Evolutionary conservation across 306 rosid species (phyloP).

Genomic region (Quercus wislizeni): DNA sequence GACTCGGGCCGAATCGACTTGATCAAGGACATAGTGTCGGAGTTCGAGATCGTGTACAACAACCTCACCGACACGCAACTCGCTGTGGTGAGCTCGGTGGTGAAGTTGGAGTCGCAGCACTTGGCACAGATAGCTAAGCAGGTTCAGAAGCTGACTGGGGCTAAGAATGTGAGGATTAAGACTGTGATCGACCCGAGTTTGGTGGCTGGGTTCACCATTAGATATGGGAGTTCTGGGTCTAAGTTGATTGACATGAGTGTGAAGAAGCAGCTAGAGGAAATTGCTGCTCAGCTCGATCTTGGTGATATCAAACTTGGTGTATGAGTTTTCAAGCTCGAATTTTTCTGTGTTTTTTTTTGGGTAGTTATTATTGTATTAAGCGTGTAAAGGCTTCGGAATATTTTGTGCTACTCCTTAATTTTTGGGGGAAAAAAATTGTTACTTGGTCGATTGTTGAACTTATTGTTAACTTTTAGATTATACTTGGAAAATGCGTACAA

Average conservation of each 20-base stretch:
- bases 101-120: constrained; percentile 80
- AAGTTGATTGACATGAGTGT: constrained; percentile 92
- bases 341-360: background rate
- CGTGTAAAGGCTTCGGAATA: constrained; percentile 17
- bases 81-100: constrained; percentile 86
- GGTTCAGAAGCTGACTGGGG: constrained; percentile 91
- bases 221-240: constrained; percentile 72
- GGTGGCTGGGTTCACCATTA: constrained; percentile 85
- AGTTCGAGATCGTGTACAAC: constrained; percentile 67
- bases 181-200: constrained; percentile 62
- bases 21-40: constrained; percentile 51
- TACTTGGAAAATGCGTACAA: background rate
- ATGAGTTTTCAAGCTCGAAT: background rate
- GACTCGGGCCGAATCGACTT: constrained; percentile 59
- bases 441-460: background rate
- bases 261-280: constrained; percentile 86
- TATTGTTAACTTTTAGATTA: background rate
- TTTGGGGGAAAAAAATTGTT: background rate
- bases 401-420: background rate
- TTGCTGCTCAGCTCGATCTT: constrained; percentile 78
- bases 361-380: background rate
- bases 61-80: constrained; percentile 57
- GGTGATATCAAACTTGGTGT: constrained; percentile 56
- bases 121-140: constrained; percentile 92
- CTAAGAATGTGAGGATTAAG: constrained; percentile 79